Evolutionary conservation across 228 moss, liverwort and hornwort genomes (phyloP).

Genomic region (Sphagnum magellanicum): DNA sequence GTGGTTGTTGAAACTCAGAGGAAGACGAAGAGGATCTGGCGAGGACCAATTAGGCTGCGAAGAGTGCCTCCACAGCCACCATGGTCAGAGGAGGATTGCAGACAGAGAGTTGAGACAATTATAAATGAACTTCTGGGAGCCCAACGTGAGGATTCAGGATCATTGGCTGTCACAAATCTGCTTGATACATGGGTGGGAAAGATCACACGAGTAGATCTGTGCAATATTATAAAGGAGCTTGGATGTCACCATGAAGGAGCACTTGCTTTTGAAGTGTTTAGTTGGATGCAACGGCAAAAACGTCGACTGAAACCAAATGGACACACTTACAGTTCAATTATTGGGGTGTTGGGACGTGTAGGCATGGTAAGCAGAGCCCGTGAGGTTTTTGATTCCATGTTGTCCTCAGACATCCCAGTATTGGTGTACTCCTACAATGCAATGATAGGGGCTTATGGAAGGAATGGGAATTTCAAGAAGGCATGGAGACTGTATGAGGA

Average conservation of each 20-base stretch:
- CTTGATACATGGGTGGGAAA: constrained; percentile 80
- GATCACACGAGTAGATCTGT: constrained; percentile 72
- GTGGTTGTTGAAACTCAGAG: constrained; percentile 12
- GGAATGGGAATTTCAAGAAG: constrained; percentile 60
- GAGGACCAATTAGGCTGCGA: constrained; percentile 34
- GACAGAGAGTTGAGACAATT: constrained; percentile 41
- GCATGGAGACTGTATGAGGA: constrained; percentile 77
- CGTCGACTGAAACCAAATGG: constrained; percentile 70
- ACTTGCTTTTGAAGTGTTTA: constrained; percentile 68
- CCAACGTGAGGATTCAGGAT: constrained; percentile 18
- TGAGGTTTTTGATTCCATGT: constrained; percentile 54
- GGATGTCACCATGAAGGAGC: constrained; percentile 31
- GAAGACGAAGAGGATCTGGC: constrained; percentile 52
- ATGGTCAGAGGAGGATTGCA: constrained; percentile 54
- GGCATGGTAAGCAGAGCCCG: constrained; percentile 59
- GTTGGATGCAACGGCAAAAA: constrained; percentile 84
- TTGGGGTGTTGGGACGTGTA: constrained; percentile 76
- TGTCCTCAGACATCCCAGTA: constrained; percentile 22
- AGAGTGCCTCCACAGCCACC: constrained; percentile 40
- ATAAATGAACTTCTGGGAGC: constrained; percentile 47
- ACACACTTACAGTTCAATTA: constrained; percentile 62
- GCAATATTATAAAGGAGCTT: constrained; percentile 66
- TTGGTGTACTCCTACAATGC: constrained; percentile 71
- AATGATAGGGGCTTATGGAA: constrained; percentile 76
- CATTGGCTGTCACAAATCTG: constrained; percentile 56